phyloP scores from a whole-genome alignment of 352 stramenopile genomes.

The Thraustotheca clavata region DNA sequence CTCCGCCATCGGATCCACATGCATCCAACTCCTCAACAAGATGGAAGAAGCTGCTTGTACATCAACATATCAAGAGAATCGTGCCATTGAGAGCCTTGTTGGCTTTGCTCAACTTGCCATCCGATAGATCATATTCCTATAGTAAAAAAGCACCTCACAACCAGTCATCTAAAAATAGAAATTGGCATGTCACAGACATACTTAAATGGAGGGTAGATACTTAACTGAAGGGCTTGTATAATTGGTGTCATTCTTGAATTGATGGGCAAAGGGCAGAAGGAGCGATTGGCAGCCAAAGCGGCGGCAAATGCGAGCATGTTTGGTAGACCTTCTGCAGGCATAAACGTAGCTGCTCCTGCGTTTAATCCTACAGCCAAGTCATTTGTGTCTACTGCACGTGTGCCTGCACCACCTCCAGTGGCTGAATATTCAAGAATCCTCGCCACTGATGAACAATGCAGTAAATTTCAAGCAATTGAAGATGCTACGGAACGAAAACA shows the following conservation, averaged over 20 bases:
- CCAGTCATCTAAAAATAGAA: too few relatives aligned
- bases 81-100: not conserved
- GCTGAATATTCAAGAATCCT: conserved; percentile 25
- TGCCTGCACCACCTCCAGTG: conserved; percentile 30
- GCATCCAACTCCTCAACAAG: not conserved
- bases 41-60: not conserved
- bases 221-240: too few relatives aligned
- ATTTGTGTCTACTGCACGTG: conserved; percentile 6
- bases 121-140: too few relatives aligned
- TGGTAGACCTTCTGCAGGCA: conserved; percentile 12
- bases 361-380: conserved; percentile 9
- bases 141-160: too few relatives aligned
- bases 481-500: conserved; percentile 30
- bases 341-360: not conserved
- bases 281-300: conserved; percentile 44
- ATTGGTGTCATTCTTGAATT: conserved; percentile 14
- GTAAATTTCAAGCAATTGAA: conserved; percentile 27
- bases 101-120: not conserved
- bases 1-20: not conserved
- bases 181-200: too few relatives aligned
- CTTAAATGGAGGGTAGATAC: too few relatives aligned
- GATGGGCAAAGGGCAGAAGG: conserved; percentile 68
- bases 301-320: conserved; percentile 35
- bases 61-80: too few relatives aligned
- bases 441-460: conserved; percentile 35